Percentiles rank a stretch among this genome's conserved stretches.
Evolutionary conservation across 2,329 filamentous ascomycete species (phyloP).

Genomic region (Nemania sp.): DNA sequence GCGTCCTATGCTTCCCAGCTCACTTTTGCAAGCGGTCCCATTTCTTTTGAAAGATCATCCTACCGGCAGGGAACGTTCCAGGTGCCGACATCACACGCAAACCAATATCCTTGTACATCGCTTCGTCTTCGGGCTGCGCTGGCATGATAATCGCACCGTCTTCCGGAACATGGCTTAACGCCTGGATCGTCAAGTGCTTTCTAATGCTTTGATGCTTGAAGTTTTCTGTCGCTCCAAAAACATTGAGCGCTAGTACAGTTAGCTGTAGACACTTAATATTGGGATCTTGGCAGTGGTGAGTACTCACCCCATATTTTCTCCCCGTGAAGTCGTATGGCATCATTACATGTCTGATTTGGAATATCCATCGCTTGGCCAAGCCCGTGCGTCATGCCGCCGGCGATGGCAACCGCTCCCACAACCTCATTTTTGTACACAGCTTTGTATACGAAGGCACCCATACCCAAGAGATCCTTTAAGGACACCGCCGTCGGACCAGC

Average conservation of each 20-base stretch:
- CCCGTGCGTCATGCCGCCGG: no score
- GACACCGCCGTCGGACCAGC: neutral
- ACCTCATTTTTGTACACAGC: neutral
- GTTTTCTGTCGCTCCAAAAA: conserved; percentile 3
- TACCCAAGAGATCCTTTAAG: neutral
- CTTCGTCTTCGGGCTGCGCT: neutral
- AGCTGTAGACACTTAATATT: neutral
- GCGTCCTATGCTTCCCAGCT: no score
- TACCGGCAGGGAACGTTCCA: neutral
- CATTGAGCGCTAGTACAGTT: neutral
- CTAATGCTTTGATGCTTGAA: conserved; percentile 8
- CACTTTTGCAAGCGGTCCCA: no score
- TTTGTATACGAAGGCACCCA: conserved; percentile 1
- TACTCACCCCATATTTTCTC: conserved; percentile 7
- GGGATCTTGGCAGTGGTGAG: neutral
- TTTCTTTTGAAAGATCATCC: neutral
- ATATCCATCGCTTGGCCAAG: no score
- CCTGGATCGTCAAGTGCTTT: conserved; percentile 6
- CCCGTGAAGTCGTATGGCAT: neutral
- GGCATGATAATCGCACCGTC: neutral
- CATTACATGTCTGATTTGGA: no score
- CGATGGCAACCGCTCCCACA: conserved; percentile 10
- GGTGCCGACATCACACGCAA: neutral
- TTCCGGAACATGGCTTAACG: neutral
- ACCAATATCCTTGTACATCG: conserved; percentile 7